Base-by-base conservation (phyloP, 768 basidiomycete genomes). In the Saitozyma sp. region DNA sequence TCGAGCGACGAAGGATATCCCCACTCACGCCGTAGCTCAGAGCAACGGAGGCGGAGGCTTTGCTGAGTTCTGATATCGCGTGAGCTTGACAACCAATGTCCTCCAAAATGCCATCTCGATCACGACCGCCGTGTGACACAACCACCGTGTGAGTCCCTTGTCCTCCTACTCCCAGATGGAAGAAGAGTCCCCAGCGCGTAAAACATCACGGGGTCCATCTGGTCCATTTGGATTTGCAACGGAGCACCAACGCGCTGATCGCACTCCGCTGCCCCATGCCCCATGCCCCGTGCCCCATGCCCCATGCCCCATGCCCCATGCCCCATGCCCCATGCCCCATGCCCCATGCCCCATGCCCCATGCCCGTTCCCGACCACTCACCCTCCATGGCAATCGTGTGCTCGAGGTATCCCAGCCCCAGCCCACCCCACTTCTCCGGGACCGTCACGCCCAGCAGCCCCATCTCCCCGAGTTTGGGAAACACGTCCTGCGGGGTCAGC, bases 311-410 rank as follows among this genome's bases (percentile, higher is more conserved):
- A 2, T 29, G 29, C 29, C 29, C 29, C 29, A 29, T 29, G 29
- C 2, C 29, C 29, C 29, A 2, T 29, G 29, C 29, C 29, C 29
- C 29, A 29, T 29, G 29, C 2, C 29, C 29, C 29, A 2, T 29
- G 29, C 29, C 29, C 29, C 29, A 29, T 29, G 29, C 2, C 29
- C 29, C 29, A 2, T 29, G 29, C 29, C 29, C 29, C 29, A 29
- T n/a, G n/a, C n/a, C n/a, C n/a, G n/a, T 17, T 46, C n/a, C n/a
- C 10, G 19, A 50, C 7, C 16, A 67, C 73, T 63, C 59, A 80
- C 80, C 91, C 81, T 97, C 94, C 93, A 96, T 96, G 8, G 90
- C 93, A 53, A 97, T 83, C 5, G 88, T 89, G 79, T 93, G 92
- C 55, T 91, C 84, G 54, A 93, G 83, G 79, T 93, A 94, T 2